Evolutionary conservation across 352 stramenopile genomes (phyloP).

Genomic region (Pythium apleroticum): DNA sequence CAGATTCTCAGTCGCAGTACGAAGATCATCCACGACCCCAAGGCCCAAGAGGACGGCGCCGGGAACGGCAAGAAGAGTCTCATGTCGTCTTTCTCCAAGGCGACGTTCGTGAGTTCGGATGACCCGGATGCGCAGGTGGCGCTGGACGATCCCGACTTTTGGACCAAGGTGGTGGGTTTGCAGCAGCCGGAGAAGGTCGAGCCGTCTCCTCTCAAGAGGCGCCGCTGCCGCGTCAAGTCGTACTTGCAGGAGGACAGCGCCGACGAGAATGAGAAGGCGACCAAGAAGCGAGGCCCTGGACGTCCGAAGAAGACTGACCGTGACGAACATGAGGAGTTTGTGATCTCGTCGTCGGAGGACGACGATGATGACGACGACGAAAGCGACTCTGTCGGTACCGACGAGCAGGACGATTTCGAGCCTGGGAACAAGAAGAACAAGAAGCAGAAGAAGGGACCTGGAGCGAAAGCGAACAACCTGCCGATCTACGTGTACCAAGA

Average conservation of each 20-base stretch:
- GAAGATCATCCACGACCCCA: conserved; percentile 86
- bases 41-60: conserved; percentile 37
- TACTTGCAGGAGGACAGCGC: conserved; percentile 70
- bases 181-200: conserved; percentile 72
- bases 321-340: conserved; percentile 72
- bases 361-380: conserved; percentile 61
- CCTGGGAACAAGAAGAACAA: conserved; percentile 33
- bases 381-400: conserved; percentile 27
- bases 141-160: conserved; percentile 94
- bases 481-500: conserved; percentile 46
- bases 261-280: conserved; percentile 40
- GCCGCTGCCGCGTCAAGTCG: conserved; percentile 70
- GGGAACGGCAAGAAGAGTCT: conserved; percentile 64
- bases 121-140: conserved; percentile 89
- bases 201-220: conserved; percentile 72
- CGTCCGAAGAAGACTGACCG: conserved; percentile 34
- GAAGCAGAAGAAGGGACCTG: conserved; percentile 33
- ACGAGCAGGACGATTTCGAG: conserved; percentile 51
- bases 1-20: conserved; percentile 94
- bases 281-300: conserved; percentile 20
- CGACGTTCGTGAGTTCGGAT: conserved; percentile 89
- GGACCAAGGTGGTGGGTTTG: conserved; percentile 92
- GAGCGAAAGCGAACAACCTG: conserved; percentile 6
- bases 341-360: conserved; percentile 58
- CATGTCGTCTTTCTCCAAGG: conserved; percentile 92